Evolutionary conservation across 164 flowering plant species (phyloP).

Genomic region (Berberis thunbergii): DNA sequence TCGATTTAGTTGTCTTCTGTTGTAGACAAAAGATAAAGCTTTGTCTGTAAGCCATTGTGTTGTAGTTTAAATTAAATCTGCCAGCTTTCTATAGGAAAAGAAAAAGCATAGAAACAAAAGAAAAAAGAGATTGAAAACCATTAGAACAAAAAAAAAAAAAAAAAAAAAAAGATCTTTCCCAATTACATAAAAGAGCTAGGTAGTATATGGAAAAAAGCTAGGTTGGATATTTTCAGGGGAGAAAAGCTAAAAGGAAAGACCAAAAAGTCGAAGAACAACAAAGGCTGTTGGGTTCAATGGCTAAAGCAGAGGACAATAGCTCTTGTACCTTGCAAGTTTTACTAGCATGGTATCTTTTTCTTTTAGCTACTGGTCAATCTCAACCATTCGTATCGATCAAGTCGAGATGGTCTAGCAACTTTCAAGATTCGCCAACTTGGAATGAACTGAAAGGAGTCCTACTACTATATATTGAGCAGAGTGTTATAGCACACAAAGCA

Average conservation of each 20-base stretch:
- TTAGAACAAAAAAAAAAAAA: neutral
- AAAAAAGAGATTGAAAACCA: neutral
- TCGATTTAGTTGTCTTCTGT: no score
- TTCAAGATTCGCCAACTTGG: neutral
- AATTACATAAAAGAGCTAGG: neutral
- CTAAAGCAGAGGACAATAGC: conserved; percentile 21
- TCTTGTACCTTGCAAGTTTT: conserved; percentile 12
- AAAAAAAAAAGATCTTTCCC: neutral
- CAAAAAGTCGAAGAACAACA: conserved; percentile 1
- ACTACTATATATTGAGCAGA: conserved; percentile 10
- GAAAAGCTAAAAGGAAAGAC: conserved; percentile 4
- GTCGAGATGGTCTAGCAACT: neutral
- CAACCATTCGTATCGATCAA: conserved; percentile 3
- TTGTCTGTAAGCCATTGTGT: no score
- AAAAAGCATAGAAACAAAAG: no score
- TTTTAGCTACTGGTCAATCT: neutral
- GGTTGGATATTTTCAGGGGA: neutral
- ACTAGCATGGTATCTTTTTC: conserved; percentile 3
- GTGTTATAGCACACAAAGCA: conserved; percentile 1
- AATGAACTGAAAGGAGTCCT: neutral
- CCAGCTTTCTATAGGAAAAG: no score
- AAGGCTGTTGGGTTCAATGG: conserved; percentile 10
- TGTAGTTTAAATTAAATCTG: no score
- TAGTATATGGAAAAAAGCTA: neutral
- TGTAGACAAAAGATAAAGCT: no score